Base-by-base conservation (phyloP, 768 basidiomycete species). In the Tephrocybe sp. region DNA sequence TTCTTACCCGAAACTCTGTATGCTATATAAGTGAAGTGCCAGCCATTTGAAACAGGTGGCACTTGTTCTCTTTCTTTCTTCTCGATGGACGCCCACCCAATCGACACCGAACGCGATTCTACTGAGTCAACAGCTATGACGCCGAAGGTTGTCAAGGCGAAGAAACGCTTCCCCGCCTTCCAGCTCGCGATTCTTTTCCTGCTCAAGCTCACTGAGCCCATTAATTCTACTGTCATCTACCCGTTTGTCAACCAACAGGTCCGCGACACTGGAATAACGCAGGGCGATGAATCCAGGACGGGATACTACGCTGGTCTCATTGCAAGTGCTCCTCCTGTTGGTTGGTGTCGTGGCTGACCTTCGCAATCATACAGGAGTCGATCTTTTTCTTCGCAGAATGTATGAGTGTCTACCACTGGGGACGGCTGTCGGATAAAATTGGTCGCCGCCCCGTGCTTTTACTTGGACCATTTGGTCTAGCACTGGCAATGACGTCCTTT, bases 281-380 rank as follows among this genome's bases (percentile, higher is more conserved):
- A 63, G 14, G 73, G 73, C 4, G 71, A 76, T 35, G 74, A 77
- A 63, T 60, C 49, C 16, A 50, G 55, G 46, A 74, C 70, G 1
- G 76, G 74, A 2, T 78, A 77, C 56, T 78, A 73, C 57, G 76
- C 74, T 51, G 76, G 75, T 2, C 51, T 77, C 16, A 71, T 79
- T 35, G 77, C 73, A 48, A 56, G 68, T 60, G 2, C 16, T 26
- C 31, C 17, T 14, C 9, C 26, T 13, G 9, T 12, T 39, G n/a
- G 8, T 14, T 10, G 3, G 20, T 6, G 16, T 4, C 2, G 6
- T 49, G 14, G 38, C 32, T 33, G 12, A 46, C 22, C 5, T 36
- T 19, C 22, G 14, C n/a, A n/a, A 26, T 26, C 7, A 26, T 26
- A 13, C 33, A 74, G 72, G 70, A 72, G 59, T 73, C 72, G 9